These are phyloP conservation scores for Umbelopsis sp. DNA, from an alignment of 192 early-diverging fungal species.

Conservation along the genomic window DNA sequence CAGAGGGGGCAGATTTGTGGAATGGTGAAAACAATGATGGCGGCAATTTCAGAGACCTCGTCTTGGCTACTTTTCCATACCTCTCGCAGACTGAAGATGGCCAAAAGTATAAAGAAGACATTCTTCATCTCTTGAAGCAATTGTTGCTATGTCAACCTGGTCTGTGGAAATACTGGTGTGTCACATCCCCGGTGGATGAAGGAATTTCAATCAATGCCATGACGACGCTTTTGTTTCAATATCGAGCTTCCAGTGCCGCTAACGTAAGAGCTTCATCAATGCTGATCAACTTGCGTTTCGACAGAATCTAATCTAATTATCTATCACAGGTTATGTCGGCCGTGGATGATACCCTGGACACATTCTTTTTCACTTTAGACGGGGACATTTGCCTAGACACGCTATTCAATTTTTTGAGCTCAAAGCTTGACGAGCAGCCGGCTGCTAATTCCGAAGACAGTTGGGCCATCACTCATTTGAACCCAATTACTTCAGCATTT, in stretches of 20 bases:
- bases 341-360: constrained; percentile 44
- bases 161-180: constrained; percentile 30
- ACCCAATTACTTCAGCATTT: constrained; percentile 40
- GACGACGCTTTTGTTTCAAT: neutral
- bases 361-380: constrained; percentile 29
- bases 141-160: constrained; percentile 33
- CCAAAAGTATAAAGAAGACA: neutral
- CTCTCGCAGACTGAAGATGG: neutral
- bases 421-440: constrained; percentile 28
- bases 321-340: constrained; percentile 29
- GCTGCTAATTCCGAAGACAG: neutral
- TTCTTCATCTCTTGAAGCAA: constrained; percentile 29
- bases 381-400: constrained; percentile 24
- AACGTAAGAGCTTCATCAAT: neutral
- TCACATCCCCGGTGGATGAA: constrained; percentile 27
- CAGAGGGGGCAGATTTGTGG: constrained; percentile 33
- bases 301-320: neutral
- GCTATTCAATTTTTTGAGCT: constrained; percentile 35
- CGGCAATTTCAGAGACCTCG: constrained; percentile 35
- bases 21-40: constrained; percentile 27
- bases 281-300: neutral
- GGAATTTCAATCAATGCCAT: constrained; percentile 19
- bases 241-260: neutral
- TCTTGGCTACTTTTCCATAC: constrained; percentile 22
- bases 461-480: constrained; percentile 19